Evolutionary conservation across 257 asterid species (phyloP).

Genomic region (Asclepias syriaca): DNA sequence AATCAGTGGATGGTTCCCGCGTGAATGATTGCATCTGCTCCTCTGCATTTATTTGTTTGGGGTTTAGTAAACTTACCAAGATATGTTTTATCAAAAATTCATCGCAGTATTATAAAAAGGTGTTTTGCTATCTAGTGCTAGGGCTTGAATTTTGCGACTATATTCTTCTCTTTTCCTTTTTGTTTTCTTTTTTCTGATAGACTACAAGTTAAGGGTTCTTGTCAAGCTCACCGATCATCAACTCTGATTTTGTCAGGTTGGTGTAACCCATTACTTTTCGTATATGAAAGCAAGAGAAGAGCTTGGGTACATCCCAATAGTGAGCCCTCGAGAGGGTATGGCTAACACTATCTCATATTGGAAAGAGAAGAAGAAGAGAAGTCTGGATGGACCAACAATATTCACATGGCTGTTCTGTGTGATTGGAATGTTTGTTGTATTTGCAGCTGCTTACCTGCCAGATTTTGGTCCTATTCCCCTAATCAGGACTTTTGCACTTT

Average conservation of each 20-base stretch:
- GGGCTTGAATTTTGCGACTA: too few relatives aligned
- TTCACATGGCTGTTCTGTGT: slow-evolving; percentile 46
- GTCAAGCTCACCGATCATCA: neutral
- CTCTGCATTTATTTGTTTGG: neutral
- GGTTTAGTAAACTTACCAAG: neutral
- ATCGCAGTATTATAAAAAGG: too few relatives aligned
- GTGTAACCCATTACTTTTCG: slow-evolving; percentile 90
- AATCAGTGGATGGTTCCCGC: neutral
- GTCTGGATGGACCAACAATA: slow-evolving; percentile 72
- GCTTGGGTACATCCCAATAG: slow-evolving; percentile 74
- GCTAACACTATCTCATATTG: slow-evolving; percentile 67
- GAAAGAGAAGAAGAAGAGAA: slow-evolving; percentile 64
- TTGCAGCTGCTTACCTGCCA: slow-evolving; percentile 76
- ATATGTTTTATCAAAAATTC: neutral
- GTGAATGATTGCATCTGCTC: neutral
- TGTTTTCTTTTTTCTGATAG: too few relatives aligned
- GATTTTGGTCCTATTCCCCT: slow-evolving; percentile 58
- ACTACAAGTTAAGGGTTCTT: neutral
- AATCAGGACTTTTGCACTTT: slow-evolving; percentile 44
- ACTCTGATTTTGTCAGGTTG: slow-evolving; percentile 50
- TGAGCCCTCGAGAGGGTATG: slow-evolving; percentile 76
- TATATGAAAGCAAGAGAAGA: slow-evolving; percentile 83
- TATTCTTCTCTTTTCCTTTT: neutral
- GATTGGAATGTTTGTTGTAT: slow-evolving; percentile 52
- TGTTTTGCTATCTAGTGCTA: too few relatives aligned